These are phyloP conservation scores for Tulasnella sp. DNA, from an alignment of 768 basidiomycete species.

Conservation along the genomic window DNA sequence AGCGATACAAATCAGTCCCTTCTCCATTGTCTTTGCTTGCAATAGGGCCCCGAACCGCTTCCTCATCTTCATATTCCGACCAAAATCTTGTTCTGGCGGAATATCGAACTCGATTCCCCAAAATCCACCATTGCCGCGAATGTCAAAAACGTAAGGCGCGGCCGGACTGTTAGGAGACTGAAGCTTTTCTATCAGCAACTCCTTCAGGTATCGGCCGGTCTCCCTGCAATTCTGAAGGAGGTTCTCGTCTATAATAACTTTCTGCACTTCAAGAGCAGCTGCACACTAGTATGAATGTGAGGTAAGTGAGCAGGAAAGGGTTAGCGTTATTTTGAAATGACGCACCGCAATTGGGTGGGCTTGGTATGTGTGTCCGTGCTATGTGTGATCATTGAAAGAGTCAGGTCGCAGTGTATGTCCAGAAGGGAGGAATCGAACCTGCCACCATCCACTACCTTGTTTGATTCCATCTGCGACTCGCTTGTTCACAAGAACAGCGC, in stretches of 20 bases:
- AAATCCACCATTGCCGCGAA: slow-evolving; percentile 79
- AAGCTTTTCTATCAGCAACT: slow-evolving; percentile 53
- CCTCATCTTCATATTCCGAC: slow-evolving; percentile 43
- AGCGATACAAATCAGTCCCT: slow-evolving; percentile 68
- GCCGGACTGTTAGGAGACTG: slow-evolving; percentile 52
- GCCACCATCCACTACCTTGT: slow-evolving; percentile 65
- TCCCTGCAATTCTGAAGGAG: slow-evolving; percentile 60
- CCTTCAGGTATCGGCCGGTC: slow-evolving; percentile 57
- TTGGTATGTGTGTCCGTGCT: slow-evolving; percentile 82
- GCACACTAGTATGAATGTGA: slow-evolving; percentile 63
- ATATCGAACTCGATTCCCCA: slow-evolving; percentile 84
- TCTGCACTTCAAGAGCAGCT: slow-evolving; percentile 76
- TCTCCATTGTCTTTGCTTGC: slow-evolving; percentile 63
- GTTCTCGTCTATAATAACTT: slow-evolving; percentile 63
- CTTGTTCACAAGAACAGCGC: slow-evolving; percentile 72
- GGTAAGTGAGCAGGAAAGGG: slow-evolving; percentile 47
- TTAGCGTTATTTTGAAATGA: background rate
- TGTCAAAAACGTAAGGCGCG: slow-evolving; percentile 67
- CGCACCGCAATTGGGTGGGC: slow-evolving; percentile 37
- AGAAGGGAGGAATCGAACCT: slow-evolving; percentile 33
- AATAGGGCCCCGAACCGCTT: slow-evolving; percentile 61
- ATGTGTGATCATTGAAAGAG: background rate
- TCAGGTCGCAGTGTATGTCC: background rate
- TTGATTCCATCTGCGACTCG: slow-evolving; percentile 66
- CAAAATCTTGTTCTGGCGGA: slow-evolving; percentile 33